phyloP scores from a whole-genome alignment of 805 yeast genomes.

The Starmerella floris region DNA sequence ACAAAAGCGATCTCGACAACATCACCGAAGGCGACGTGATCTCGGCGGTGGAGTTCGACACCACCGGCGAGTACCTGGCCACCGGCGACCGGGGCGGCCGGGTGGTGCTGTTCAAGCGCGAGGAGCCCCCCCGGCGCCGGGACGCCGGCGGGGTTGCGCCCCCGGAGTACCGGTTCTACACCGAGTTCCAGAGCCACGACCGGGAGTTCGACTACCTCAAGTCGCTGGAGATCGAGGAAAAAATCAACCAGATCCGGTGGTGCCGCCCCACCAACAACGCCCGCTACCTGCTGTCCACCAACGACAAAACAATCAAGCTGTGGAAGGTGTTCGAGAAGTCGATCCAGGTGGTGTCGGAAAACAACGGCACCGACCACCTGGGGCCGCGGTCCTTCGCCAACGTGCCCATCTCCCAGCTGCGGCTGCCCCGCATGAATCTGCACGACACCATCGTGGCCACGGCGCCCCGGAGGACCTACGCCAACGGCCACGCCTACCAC shows the following conservation, averaged over 20 bases:
- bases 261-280: conserved; percentile 75
- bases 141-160: conserved; percentile 8
- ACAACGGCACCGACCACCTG: conserved; percentile 49
- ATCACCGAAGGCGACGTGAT: conserved; percentile 95
- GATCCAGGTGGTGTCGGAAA: conserved; percentile 82
- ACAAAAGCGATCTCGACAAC: conserved; percentile 89
- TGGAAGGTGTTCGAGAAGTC: conserved; percentile 94
- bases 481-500: conserved; percentile 97
- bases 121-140: conserved; percentile 29
- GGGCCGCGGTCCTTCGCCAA: conserved; percentile 21
- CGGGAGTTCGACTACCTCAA: conserved; percentile 96
- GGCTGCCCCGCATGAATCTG: conserved; percentile 75
- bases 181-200: conserved; percentile 96
- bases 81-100: conserved; percentile 99
- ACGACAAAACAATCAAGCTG: conserved; percentile 94
- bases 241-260: conserved; percentile 96
- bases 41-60: conserved; percentile 92
- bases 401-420: conserved; percentile 34
- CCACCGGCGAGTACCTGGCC: conserved; percentile 86
- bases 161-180: conserved; percentile 76
- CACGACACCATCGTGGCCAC: conserved; percentile 95
- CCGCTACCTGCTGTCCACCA: conserved; percentile 80
- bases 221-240: conserved; percentile 92
- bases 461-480: conserved; percentile 77
- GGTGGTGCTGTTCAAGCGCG: conserved; percentile 88